Conservation (phyloP, 139 green algal species). For the Auxenochlorella pyrenoidosa region DNA sequence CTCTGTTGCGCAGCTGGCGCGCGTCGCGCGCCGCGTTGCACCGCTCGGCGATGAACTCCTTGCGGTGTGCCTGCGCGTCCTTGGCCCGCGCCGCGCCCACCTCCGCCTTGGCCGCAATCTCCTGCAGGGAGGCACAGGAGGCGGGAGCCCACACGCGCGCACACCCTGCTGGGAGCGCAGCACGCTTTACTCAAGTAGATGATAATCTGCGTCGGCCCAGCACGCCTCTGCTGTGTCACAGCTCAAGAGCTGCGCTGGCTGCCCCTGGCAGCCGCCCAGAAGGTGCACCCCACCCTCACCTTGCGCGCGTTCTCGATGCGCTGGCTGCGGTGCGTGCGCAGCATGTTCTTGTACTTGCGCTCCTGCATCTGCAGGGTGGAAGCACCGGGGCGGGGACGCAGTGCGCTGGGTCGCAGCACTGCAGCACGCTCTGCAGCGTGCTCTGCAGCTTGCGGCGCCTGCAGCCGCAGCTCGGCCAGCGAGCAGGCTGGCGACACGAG, state of each 20-base stretch:
- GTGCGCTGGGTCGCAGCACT: background rate
- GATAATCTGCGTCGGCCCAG: too few species aligned
- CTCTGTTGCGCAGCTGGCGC: conserved; percentile 50
- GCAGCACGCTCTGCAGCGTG: background rate
- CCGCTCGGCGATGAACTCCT: conserved; percentile 29
- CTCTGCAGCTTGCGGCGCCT: too few species aligned
- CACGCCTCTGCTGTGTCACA: too few species aligned
- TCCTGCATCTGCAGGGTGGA: conserved; percentile 71
- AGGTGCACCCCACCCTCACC: background rate
- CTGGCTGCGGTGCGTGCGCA: conserved; percentile 53
- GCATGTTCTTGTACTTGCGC: conserved; percentile 77
- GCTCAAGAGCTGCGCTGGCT: too few species aligned
- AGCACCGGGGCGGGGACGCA: too few species aligned
- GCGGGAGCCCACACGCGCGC: too few species aligned
- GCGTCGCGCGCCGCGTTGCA: conserved; percentile 35
- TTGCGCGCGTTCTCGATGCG: conserved; percentile 54
- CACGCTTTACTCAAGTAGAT: too few species aligned
- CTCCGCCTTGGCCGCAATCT: conserved; percentile 56
- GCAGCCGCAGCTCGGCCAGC: too few species aligned
- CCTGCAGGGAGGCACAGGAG: conserved; percentile 12
- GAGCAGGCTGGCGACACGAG: too few species aligned
- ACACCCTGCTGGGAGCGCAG: background rate
- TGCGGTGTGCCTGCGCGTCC: conserved; percentile 42
- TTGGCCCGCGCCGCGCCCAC: conserved; percentile 48
- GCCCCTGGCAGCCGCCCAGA: too few species aligned